Evolutionary conservation across 306 rosid genomes (phyloP), one percentile per base, ranked within the genome.

Genomic region (Gastrolobium bilobum): DNA sequence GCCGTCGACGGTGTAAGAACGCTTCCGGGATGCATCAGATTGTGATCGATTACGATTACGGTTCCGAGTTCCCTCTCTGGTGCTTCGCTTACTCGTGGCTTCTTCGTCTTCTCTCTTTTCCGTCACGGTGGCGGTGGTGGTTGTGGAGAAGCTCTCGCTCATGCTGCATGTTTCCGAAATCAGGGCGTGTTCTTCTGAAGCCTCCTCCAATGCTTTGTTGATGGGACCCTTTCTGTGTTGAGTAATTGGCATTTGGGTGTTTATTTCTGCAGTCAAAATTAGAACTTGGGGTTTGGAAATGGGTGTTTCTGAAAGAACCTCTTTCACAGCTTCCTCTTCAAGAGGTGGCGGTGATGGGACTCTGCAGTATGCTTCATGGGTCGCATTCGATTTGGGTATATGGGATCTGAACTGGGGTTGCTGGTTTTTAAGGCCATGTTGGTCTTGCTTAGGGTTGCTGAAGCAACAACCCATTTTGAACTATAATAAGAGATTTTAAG

Each of bases 251-350:
- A 87, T 15, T 44, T 87, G 86, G 84, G 90, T 76, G 14, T 40
- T 64, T 0, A 53, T 61, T 31, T 67, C 80, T 47, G 26, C 76
- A 66, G 5, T 44, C 59, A 60, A 69, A 37, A 52, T 53, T 10
- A 84, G 59, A 57, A 44, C 59, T 50, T 75, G 82, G 0, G 90
- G 87, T 76, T 86, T 95, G 52, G 85, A 71, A 69, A 93, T 82
- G 56, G 96, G 97, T 59, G 91, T 95, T 68, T 95, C 99, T 11
- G 87, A 93, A 9, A 93, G 91, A 5, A 95, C 98, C 80, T 95
- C 99, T 68, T 95, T 95, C 65, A 95, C 99, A 4, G 66, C 26
- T 81, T 95, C 97, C 60, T 90, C 98, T 80, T 95, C 98, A 6
- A 76, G 60, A 2, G 79, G 85, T 20, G 80, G 73, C 4, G 82